Conservation (phyloP, 2,329 filamentous ascomycete species). For the Diaporthe capsici region DNA sequence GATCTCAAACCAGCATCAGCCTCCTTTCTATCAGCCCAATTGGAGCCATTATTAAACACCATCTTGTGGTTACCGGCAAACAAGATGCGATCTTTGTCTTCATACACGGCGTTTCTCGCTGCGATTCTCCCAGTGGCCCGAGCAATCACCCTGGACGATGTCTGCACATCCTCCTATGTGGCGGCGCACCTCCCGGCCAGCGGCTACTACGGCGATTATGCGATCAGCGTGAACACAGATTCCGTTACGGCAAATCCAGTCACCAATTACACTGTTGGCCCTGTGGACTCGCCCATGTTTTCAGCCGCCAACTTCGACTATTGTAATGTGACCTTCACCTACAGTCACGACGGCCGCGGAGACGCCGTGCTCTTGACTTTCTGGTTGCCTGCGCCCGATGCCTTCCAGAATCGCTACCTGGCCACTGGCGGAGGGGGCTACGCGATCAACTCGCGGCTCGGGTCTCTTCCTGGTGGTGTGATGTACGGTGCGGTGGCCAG, state of each 20-base stretch:
- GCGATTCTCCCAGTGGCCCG: constrained; percentile 33
- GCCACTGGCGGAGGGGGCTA: constrained; percentile 62
- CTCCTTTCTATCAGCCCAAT: neutral
- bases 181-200: constrained; percentile 55
- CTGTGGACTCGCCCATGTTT: constrained; percentile 43
- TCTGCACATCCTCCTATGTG: constrained; percentile 60
- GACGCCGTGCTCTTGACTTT: constrained; percentile 52
- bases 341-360: constrained; percentile 50
- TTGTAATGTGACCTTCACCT: constrained; percentile 54
- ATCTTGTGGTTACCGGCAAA: neutral
- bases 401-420: constrained; percentile 63
- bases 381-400: constrained; percentile 56
- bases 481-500: constrained; percentile 63
- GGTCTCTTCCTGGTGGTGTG: constrained; percentile 56
- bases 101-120: constrained; percentile 41
- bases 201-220: constrained; percentile 31
- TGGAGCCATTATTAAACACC: too few relatives aligned
- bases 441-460: constrained; percentile 56
- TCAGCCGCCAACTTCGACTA: constrained; percentile 51
- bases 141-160: constrained; percentile 52
- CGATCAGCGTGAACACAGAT: constrained; percentile 45
- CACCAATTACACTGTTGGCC: constrained; percentile 50
- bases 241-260: constrained; percentile 54
- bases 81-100: constrained; percentile 42
- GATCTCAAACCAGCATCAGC: neutral